phyloP scores from a whole-genome alignment of 176 grass and related monocot species.

The Thinopyrum elongatum region DNA sequence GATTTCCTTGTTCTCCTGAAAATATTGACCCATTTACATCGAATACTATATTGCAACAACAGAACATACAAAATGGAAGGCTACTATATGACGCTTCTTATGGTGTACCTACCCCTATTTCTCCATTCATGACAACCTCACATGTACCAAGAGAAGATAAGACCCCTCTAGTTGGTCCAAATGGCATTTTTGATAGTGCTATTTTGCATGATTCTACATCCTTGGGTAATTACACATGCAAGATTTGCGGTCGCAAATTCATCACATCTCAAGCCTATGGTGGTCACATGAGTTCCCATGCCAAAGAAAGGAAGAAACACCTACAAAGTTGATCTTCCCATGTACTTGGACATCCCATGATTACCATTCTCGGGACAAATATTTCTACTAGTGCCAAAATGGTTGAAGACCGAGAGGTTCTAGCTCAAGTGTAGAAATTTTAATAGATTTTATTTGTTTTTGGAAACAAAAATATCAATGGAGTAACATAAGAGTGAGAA shows the following conservation, averaged over 20 bases:
- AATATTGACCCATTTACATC: not conserved
- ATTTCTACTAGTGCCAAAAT: not conserved
- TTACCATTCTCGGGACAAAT: not conserved
- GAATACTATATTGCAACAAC: not conserved
- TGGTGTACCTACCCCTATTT: not conserved
- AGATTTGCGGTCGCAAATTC: not conserved
- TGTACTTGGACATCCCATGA: not conserved
- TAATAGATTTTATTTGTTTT: not conserved
- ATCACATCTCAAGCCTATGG: slow-evolving; percentile 14
- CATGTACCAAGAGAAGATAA: not conserved
- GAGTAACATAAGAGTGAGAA: not conserved
- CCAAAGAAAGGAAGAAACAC: slow-evolving; percentile 4
- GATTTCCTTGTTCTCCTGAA: not conserved
- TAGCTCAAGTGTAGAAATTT: not conserved
- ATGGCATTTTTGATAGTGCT: not conserved
- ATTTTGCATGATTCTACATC: not conserved
- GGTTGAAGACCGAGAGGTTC: not conserved
- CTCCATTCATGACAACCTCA: not conserved
- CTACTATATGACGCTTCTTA: too few species aligned
- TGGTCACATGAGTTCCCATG: slow-evolving; percentile 36
- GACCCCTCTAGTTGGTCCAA: not conserved
- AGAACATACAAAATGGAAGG: not conserved
- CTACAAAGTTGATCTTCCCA: not conserved
- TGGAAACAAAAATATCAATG: not conserved
- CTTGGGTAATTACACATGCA: not conserved